Evolutionary conservation across 768 basidiomycete species (phyloP).

Genomic region (Paxillus ammoniavirescens): DNA sequence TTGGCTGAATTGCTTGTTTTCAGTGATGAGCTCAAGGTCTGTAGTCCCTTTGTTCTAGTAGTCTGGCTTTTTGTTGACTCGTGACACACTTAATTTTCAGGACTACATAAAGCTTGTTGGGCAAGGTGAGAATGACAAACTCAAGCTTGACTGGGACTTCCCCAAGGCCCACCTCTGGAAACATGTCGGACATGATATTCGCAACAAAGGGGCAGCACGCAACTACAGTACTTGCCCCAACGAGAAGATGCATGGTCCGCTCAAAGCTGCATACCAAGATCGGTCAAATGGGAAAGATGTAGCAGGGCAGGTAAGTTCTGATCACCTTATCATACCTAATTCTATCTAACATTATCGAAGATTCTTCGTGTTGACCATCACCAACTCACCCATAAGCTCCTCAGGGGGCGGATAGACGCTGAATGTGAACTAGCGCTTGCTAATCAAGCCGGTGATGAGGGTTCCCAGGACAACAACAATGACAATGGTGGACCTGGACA

Average conservation of each 20-base stretch:
- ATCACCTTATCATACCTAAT: too few species aligned
- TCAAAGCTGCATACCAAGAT: constrained; percentile 19
- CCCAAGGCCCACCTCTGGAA: constrained; percentile 33
- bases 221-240: constrained; percentile 35
- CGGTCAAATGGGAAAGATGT: constrained; percentile 13
- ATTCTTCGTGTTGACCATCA: constrained; percentile 16
- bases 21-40: constrained; percentile 21
- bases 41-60: not conserved
- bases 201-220: constrained; percentile 25
- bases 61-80: not conserved
- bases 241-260: constrained; percentile 29
- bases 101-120: not conserved
- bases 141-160: constrained; percentile 34
- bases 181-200: constrained; percentile 34
- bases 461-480: too few species aligned
- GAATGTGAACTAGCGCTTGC: too few species aligned
- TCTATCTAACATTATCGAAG: not conserved
- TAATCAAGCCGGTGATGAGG: too few species aligned
- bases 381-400: not conserved
- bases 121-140: not conserved
- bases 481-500: too few species aligned
- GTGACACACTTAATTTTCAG: not conserved
- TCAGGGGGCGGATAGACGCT: too few species aligned
- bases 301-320: constrained; percentile 25
- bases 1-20: constrained; percentile 8